A percentile compares a stretch with the other conserved stretches of the same genome.
phyloP scores from a whole-genome alignment of 1,284 basidiomycete species.

The Cutaneotrichosporon daszewskae region DNA sequence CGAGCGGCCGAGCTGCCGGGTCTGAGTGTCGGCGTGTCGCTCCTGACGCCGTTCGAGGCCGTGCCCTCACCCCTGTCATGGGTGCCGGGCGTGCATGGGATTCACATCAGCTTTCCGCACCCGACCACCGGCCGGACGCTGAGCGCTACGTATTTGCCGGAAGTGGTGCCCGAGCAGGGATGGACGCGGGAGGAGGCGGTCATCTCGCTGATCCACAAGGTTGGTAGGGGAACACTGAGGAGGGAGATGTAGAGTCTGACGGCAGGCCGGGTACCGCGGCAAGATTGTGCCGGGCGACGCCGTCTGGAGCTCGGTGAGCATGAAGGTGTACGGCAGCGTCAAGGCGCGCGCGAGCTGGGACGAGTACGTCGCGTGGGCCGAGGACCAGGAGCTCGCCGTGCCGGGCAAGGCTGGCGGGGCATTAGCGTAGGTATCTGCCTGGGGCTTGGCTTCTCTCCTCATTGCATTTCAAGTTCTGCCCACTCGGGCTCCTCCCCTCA shows the following conservation, averaged over 20 bases:
- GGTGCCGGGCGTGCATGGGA: slow-evolving; percentile 86
- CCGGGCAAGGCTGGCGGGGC: too few relatives aligned
- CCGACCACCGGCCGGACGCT: slow-evolving; percentile 59
- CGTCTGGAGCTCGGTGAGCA: slow-evolving; percentile 65
- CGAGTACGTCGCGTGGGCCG: too few relatives aligned
- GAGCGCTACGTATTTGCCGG: slow-evolving; percentile 89
- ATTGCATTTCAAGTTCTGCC: too few relatives aligned
- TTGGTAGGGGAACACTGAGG: too few relatives aligned
- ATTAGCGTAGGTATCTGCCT: too few relatives aligned
- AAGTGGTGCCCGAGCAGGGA: slow-evolving; percentile 85
- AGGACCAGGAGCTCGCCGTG: too few relatives aligned
- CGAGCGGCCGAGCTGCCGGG: slow-evolving; percentile 65
- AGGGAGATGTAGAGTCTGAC: too few relatives aligned
- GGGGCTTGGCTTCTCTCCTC: too few relatives aligned
- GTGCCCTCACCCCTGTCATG: slow-evolving; percentile 82
- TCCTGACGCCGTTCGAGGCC: slow-evolving; percentile 88
- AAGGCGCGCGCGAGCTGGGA: slow-evolving; percentile 66
- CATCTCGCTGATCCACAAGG: slow-evolving; percentile 86
- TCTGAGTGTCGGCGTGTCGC: slow-evolving; percentile 74
- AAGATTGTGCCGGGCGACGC: slow-evolving; percentile 60
- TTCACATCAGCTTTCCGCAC: slow-evolving; percentile 79
- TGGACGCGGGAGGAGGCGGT: slow-evolving; percentile 87
- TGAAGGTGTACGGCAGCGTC: slow-evolving; percentile 80
- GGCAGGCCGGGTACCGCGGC: slow-evolving; percentile 81
- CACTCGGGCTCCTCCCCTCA: too few relatives aligned